Conservation (phyloP, 345 rosid species). For the Eucalyptus fibrosa region DNA sequence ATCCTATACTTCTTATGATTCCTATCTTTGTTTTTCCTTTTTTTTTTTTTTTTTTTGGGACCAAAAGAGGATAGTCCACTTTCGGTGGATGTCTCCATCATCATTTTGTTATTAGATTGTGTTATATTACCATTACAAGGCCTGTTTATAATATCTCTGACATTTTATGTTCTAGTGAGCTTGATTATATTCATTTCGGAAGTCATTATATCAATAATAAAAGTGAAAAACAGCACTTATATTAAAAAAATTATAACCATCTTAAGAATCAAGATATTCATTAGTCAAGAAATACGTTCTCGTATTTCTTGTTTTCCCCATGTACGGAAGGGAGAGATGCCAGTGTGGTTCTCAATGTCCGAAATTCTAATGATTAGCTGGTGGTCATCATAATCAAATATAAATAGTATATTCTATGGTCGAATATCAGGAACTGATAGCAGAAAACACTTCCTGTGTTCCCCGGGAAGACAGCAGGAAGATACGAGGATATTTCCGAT, state of each 20-base stretch:
- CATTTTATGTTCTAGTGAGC: neutral
- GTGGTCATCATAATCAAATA: neutral
- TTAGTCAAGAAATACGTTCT: too few relatives aligned
- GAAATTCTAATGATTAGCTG: neutral
- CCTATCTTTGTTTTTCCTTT: neutral
- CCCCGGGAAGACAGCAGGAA: neutral
- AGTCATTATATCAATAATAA: neutral
- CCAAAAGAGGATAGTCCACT: neutral
- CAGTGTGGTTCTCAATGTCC: neutral
- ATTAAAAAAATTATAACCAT: neutral
- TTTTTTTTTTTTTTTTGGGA: neutral
- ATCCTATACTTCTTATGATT: neutral
- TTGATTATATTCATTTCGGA: neutral
- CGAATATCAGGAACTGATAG: neutral
- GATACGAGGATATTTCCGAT: neutral
- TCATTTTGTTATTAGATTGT: neutral
- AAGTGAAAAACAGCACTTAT: neutral
- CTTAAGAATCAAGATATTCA: neutral
- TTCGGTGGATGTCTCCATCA: neutral
- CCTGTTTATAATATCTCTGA: neutral
- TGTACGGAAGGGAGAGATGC: neutral
- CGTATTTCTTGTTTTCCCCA: neutral
- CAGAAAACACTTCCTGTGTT: neutral
- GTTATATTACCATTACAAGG: neutral
- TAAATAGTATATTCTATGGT: neutral